Evolutionary conservation across 2,329 filamentous ascomycete genomes (phyloP).

Genomic region (Fusarium decemcellulare): DNA sequence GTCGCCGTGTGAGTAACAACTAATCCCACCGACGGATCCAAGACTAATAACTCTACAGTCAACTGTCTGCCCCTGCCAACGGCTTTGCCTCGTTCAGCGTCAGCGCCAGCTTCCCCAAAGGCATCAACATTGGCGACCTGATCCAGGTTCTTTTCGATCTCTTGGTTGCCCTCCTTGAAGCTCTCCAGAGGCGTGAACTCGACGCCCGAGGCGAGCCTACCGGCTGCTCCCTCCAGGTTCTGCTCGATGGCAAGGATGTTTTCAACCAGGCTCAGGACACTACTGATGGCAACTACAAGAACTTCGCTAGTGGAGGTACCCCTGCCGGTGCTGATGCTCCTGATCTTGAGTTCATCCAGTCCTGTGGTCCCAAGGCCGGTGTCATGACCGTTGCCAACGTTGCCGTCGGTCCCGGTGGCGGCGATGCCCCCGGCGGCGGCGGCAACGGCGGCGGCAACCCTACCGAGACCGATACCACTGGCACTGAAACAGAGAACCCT

Average conservation of each 20-base stretch:
- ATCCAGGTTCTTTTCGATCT: conserved; percentile 15
- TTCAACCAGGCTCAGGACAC: neutral
- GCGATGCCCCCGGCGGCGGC: conserved; percentile 14
- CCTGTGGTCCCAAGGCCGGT: conserved; percentile 11
- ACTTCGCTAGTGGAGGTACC: accelerated
- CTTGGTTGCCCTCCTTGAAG: accelerated
- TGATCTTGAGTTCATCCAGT: conserved; percentile 15
- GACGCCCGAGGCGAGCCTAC: conserved; percentile 16
- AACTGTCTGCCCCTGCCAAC: neutral
- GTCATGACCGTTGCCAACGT: neutral
- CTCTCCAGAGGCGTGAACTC: conserved; percentile 7
- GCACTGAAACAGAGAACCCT: neutral
- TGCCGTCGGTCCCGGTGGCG: conserved; percentile 31
- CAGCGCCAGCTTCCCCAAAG: accelerated
- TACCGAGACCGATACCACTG: neutral
- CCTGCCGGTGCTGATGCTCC: accelerated
- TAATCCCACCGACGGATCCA: accelerated
- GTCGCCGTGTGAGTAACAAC: conserved; percentile 13
- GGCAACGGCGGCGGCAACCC: neutral
- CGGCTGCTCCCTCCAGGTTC: conserved; percentile 16
- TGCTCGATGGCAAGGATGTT: neutral
- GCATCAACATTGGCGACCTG: neutral
- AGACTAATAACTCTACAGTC: neutral
- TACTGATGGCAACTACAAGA: neutral
- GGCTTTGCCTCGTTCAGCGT: conserved; percentile 9